Conservation (phyloP, 2,329 filamentous ascomycete genomes). For the Ploettnerulaceae sp. region DNA sequence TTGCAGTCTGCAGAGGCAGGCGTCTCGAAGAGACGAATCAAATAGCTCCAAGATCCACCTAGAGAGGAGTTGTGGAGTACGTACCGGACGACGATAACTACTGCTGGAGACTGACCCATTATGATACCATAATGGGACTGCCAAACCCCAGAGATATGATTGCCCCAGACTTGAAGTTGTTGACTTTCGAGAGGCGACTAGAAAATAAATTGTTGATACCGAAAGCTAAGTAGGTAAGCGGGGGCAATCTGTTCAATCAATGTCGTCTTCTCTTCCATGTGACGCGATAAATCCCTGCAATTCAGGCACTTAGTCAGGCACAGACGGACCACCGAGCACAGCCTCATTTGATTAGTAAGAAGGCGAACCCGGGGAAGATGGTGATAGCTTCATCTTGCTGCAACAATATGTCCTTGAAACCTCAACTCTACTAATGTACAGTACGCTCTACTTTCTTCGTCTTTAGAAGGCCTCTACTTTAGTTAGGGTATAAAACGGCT, state of each 20-base stretch:
- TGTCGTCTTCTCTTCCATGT: constrained; percentile 7
- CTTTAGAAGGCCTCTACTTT: too few relatives aligned
- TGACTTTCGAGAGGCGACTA: background rate
- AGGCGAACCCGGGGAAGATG: background rate
- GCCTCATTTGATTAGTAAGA: constrained; percentile 2
- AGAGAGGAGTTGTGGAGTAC: constrained; percentile 18
- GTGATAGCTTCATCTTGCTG: background rate
- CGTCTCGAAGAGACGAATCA: background rate
- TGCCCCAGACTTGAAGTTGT: background rate
- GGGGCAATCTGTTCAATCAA: constrained; percentile 1
- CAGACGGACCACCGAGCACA: background rate
- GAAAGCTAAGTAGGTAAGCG: background rate
- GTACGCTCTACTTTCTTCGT: too few relatives aligned
- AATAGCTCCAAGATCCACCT: background rate
- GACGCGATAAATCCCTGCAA: background rate
- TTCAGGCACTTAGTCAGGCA: constrained; percentile 1
- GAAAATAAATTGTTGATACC: constrained; percentile 1
- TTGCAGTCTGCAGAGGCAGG: background rate
- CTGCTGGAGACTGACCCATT: constrained; percentile 46
- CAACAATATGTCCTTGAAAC: too few relatives aligned
- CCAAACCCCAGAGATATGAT: background rate
- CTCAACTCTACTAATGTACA: too few relatives aligned
- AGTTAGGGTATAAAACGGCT: too few relatives aligned
- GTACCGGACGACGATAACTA: constrained; percentile 47
- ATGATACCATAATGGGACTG: constrained; percentile 8